Base-by-base conservation (phyloP, 768 basidiomycete genomes). In the Cytidiella melzeri region DNA sequence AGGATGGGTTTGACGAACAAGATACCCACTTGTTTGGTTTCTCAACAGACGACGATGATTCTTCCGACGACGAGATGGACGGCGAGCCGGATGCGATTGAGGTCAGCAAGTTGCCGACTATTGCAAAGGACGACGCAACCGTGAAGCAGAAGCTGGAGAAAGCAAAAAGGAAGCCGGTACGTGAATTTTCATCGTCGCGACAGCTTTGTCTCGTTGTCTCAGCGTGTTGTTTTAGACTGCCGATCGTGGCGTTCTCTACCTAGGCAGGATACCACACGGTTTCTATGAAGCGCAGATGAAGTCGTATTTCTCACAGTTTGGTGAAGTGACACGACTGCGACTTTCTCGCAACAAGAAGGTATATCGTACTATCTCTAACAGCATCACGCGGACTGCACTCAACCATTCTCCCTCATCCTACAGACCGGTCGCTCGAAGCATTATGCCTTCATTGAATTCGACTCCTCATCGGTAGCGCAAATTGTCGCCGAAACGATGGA, bases 401-500 rank as follows among this genome's bases (percentile, higher is more conserved):
- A 18, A 5, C 21, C 5, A 19, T n/a, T 52, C 25, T 34, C n/a
- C 15, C 5, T 11, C 34, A 18, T 25, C 2, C 30, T n/a, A 18
- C 23, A 97, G 94, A 95, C 92, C 12, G 96, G 96, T 47, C 79
- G 78, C 54, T 95, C 95, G 41, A 99, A 97, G 69, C 95, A 97
- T 67, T 98, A 95, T 67, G 95, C 82, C 2, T 98, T 95, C 73
- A 74, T 99, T 60, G 95, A 98, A 67, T 96, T 99, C 65, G 81
- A 84, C 47, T 93, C 91, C 38, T 77, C 81, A 18, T 76, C 85
- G 0, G 93, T 98, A 25, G 94, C 96, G 0, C 71, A 93, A 61
- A 97, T 99, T 54, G 96, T 96, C 6, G 86, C 89, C 1, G 96
- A 98, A 61, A 98, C 95, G 40, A 98, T 98, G 96, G 83, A 99